These are phyloP conservation scores for Trichomonas tenax DNA, from an alignment of 208 protist species.

Conservation along the genomic window DNA sequence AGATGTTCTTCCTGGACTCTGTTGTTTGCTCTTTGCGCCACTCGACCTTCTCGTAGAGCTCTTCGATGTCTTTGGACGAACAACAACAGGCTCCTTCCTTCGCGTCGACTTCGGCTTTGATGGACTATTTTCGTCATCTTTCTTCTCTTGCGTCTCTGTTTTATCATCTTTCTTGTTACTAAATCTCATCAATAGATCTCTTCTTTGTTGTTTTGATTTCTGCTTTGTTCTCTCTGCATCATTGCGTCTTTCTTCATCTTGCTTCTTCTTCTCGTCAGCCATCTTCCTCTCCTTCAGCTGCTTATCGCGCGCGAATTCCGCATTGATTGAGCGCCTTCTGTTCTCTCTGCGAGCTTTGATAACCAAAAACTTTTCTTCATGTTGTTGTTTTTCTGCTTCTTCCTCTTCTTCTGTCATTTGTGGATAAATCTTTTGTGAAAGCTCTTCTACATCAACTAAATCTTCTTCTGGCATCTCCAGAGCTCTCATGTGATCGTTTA, in stretches of 20 bases:
- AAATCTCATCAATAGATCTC: background rate
- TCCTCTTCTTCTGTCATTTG: background rate
- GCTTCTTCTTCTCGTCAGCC: background rate
- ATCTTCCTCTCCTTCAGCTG: background rate
- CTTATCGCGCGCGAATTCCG: background rate
- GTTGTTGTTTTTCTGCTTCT: background rate
- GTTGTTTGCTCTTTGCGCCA: background rate
- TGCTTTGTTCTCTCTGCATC: background rate
- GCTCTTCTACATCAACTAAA: background rate
- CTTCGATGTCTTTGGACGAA: background rate
- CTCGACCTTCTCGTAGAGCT: background rate
- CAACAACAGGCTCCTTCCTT: background rate
- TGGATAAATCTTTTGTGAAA: background rate
- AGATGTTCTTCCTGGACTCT: background rate
- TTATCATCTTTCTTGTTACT: background rate
- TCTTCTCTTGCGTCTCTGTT: background rate
- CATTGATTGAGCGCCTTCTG: background rate
- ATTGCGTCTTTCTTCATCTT: background rate
- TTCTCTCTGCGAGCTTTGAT: background rate
- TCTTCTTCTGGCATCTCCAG: background rate
- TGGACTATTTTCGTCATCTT: background rate
- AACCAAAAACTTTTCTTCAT: background rate
- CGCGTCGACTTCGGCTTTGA: too few relatives aligned
- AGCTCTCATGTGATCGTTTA: background rate
- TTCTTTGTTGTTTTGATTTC: background rate